These are phyloP conservation scores for slime mould (Dictyostelium discoideum) DNA, from an alignment of 78 protist species.

Conservation along the genomic window DNA sequence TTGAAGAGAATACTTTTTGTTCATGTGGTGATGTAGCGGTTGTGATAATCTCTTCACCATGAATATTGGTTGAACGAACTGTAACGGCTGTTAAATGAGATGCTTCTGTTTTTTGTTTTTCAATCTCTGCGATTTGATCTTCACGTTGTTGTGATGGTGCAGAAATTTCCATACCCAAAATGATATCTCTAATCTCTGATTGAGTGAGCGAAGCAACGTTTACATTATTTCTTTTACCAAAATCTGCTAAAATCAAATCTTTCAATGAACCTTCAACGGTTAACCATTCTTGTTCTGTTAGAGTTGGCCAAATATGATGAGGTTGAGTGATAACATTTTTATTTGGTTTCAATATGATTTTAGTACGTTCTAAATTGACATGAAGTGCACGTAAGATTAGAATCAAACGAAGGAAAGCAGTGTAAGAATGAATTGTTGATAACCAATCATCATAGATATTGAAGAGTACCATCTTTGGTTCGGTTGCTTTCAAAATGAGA, in stretches of 20 bases:
- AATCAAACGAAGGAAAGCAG: slow-evolving; percentile 98
- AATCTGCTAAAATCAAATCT: slow-evolving; percentile 99
- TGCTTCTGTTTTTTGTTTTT: slow-evolving; percentile 95
- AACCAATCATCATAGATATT: slow-evolving; percentile 99
- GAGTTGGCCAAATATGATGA: slow-evolving; percentile 99
- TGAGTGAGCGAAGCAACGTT: slow-evolving; percentile 98
- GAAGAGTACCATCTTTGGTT: slow-evolving; percentile 98
- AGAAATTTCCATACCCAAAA: slow-evolving; percentile 99
- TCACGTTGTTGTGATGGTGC: slow-evolving; percentile 99
- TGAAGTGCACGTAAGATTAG: slow-evolving; percentile 98
- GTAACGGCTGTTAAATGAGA: slow-evolving; percentile 93
- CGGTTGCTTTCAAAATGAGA: slow-evolving; percentile 98
- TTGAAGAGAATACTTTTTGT: slow-evolving; percentile 89
- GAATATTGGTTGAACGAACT: slow-evolving; percentile 93
- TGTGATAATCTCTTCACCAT: slow-evolving; percentile 98
- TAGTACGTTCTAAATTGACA: slow-evolving; percentile 95
- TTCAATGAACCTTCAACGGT: slow-evolving; percentile 96
- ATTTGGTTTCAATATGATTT: slow-evolving; percentile 96
- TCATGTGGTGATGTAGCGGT: slow-evolving; percentile 96
- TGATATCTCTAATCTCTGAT: slow-evolving; percentile 99
- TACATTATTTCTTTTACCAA: slow-evolving; percentile 99
- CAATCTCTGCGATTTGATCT: slow-evolving; percentile 98
- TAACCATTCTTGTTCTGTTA: slow-evolving; percentile 99
- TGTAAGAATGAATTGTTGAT: slow-evolving; percentile 92
- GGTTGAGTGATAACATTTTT: slow-evolving; percentile 93